phyloP scores from a whole-genome alignment of 2,329 filamentous ascomycete genomes.

The Pseudocercospora eumusae region DNA sequence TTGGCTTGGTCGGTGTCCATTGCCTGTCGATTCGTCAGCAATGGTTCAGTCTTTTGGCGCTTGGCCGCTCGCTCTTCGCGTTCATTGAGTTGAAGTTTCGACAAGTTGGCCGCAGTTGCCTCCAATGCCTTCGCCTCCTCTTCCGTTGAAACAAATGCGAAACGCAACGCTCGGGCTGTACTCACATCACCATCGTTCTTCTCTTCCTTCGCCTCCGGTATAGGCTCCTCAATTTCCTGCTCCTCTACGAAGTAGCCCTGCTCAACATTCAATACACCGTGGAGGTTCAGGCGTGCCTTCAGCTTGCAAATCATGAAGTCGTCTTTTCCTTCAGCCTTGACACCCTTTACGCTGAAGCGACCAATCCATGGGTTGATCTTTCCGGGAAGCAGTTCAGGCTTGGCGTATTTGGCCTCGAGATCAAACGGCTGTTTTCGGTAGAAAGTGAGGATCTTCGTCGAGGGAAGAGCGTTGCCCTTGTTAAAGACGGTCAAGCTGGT shows the following conservation, averaged over 20 bases:
- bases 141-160: conserved; percentile 30
- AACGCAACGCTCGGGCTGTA: conserved; percentile 38
- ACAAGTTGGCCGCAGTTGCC: conserved; percentile 19
- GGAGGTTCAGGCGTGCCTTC: conserved; percentile 93
- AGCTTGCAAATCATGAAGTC: conserved; percentile 99
- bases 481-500: conserved; percentile 97
- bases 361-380: conserved; percentile 95
- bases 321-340: conserved; percentile 88
- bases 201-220: conserved; percentile 67
- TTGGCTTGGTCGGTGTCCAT: conserved; percentile 82
- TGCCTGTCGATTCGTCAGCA: conserved; percentile 56
- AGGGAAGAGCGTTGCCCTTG: conserved; percentile 94
- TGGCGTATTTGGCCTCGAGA: conserved; percentile 89
- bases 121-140: conserved; percentile 24
- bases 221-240: conserved; percentile 91
- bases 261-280: conserved; percentile 95
- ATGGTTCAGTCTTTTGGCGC: conserved; percentile 32
- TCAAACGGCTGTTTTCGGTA: conserved; percentile 98
- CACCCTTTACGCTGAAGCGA: conserved; percentile 95
- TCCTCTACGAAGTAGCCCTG: conserved; percentile 98
- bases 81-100: conserved; percentile 21
- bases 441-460: conserved; percentile 98
- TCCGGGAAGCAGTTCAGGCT: conserved; percentile 81
- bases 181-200: conserved; percentile 71
- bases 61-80: conserved; percentile 30